Percentiles rank a stretch among this genome's conserved stretches.
Conservation (phyloP, 495 filamentous ascomycete genomes). For the Neurospora sp. region DNA sequence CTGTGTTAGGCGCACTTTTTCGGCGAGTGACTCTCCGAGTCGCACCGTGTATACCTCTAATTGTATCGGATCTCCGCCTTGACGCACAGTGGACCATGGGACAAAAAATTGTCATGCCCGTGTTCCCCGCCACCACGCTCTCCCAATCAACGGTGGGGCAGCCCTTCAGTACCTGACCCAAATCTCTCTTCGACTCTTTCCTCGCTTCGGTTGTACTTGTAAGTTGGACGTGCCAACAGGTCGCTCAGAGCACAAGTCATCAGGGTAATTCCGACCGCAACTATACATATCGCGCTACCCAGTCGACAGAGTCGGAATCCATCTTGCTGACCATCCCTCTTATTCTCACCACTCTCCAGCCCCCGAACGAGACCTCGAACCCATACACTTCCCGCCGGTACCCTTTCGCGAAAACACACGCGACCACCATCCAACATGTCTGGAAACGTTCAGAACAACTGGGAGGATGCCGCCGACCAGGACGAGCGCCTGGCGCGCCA, state of each 20-base stretch:
- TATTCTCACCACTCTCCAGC: slow-evolving; percentile 1
- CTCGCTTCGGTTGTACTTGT: neutral
- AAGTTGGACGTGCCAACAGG: neutral
- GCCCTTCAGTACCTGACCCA: neutral
- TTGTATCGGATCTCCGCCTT: no score
- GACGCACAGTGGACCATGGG: neutral
- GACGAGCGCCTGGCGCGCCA: slow-evolving; percentile 77
- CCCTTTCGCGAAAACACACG: neutral
- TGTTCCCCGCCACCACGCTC: slow-evolving; percentile 15
- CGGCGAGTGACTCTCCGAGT: neutral
- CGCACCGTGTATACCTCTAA: neutral
- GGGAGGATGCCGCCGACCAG: slow-evolving; percentile 91
- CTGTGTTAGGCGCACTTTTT: neutral
- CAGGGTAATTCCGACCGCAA: neutral
- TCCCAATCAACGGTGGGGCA: slow-evolving; percentile 20
- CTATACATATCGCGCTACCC: neutral
- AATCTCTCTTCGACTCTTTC: neutral
- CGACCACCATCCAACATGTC: slow-evolving; percentile 53
- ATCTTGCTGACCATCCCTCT: slow-evolving; percentile 7
- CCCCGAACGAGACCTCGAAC: neutral
- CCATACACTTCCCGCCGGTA: slow-evolving; percentile 1
- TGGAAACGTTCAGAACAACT: slow-evolving; percentile 62
- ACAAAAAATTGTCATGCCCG: neutral
- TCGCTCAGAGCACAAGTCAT: neutral
- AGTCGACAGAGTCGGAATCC: neutral